Base-by-base conservation (phyloP, 257 asterid genomes). In the Nicotiana undulata region DNA sequence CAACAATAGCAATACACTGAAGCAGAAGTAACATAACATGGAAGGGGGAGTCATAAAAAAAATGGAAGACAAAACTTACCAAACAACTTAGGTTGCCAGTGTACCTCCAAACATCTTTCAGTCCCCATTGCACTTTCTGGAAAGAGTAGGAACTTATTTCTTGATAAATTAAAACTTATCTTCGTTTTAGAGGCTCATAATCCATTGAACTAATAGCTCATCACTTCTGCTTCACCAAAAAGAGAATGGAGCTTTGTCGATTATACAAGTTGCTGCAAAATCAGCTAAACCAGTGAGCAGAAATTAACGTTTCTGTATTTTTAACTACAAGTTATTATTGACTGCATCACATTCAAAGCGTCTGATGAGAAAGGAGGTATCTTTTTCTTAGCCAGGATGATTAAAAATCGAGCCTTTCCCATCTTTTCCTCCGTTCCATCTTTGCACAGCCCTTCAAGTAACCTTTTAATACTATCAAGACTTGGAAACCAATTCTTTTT, bases 401-500 rank as follows among this genome's bases (percentile, higher is more conserved):
- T 87, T 32, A 92, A 85, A 87, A 79, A 86, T 72, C 81, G 86
- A 29, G 96, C 96, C 82, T 88, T 87, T 65, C 59, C 86, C 22
- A 86, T 60, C 79, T 74, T 85, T 22, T 83, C 90, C 79, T 81
- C 40, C 28, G 82, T 85, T 52, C 90, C 88, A 64, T 81, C 84
- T 86, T 85, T 85, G 77, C 75, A 81, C 83, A 93, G 82, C 63
- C 90, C 97, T 82, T 88, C 86, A 81, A 93, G 92, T 72, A 93
- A 87, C 76, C 61, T 86, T 29, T 83, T 74, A 84, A 93, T 88
- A 63, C 89, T 84, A 68, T 88, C 88, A 28, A 83, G 84, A 80
- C 90, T 93, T 32, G 98, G 98, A 86, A 87, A 93, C 92, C 90
- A 86, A 80, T 91, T 92, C 75, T 85, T 89, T 78, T 78, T 87